phyloP scores from a whole-genome alignment of 768 basidiomycete species.

The Clathrus columnatus region DNA sequence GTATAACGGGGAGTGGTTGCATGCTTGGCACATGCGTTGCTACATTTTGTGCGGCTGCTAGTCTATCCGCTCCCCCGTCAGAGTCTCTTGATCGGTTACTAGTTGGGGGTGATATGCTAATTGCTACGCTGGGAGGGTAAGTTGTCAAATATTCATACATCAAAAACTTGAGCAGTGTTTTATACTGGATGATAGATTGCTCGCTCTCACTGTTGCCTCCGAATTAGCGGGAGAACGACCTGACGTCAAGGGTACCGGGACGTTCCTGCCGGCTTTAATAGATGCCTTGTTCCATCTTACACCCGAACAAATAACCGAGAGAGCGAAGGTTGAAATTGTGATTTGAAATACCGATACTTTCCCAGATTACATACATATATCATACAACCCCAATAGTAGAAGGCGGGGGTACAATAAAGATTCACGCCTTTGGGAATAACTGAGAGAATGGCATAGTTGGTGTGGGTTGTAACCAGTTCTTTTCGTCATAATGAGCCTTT shows the following conservation, averaged over 20 bases:
- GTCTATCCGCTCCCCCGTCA: constrained; percentile 27
- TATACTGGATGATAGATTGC: constrained; percentile 26
- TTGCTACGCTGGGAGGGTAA: constrained; percentile 71
- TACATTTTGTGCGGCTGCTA: constrained; percentile 68
- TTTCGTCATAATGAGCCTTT: constrained; percentile 68
- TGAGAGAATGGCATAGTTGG: constrained; percentile 63
- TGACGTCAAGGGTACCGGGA: constrained; percentile 51
- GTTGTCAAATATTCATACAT: constrained; percentile 17
- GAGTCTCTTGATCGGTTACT: constrained; percentile 32
- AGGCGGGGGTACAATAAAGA: not conserved
- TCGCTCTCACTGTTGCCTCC: constrained; percentile 53
- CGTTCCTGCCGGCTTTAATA: constrained; percentile 56
- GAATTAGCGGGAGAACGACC: constrained; percentile 44
- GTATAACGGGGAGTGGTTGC: constrained; percentile 89
- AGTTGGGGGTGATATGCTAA: constrained; percentile 69
- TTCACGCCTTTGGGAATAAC: constrained; percentile 18
- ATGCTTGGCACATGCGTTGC: constrained; percentile 72
- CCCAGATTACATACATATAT: not conserved
- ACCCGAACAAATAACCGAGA: constrained; percentile 25
- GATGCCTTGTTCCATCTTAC: constrained; percentile 45
- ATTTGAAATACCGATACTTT: not conserved
- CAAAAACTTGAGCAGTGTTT: not conserved
- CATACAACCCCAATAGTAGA: not conserved
- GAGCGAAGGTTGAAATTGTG: constrained; percentile 23
- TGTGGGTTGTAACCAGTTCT: constrained; percentile 95